Conservation (phyloP, 176 grass and related monocot genomes). For the Juncus effusus region DNA sequence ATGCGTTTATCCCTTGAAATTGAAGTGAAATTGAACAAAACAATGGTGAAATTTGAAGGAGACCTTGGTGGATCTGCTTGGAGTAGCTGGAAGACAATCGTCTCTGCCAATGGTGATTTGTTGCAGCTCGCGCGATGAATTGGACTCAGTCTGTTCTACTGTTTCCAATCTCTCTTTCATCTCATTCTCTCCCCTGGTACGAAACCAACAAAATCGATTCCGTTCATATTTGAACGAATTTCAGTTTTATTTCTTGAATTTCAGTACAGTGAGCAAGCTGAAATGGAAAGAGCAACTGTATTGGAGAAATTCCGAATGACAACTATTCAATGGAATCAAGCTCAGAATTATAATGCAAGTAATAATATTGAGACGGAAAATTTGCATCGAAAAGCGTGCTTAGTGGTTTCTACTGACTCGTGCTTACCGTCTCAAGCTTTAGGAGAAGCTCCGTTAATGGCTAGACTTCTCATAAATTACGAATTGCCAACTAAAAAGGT, state of each 20-base stretch:
- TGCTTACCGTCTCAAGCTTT: constrained; percentile 57
- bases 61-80: constrained; percentile 78
- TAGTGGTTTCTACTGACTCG: constrained; percentile 77
- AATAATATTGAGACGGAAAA: constrained; percentile 42
- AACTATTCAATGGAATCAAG: constrained; percentile 54
- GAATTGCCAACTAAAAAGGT: constrained; percentile 87
- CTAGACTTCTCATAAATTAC: constrained; percentile 78
- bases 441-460: constrained; percentile 66
- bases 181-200: constrained; percentile 61
- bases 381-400: constrained; percentile 38
- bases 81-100: constrained; percentile 45
- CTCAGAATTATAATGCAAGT: constrained; percentile 23
- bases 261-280: constrained; percentile 85
- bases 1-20: not conserved
- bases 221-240: constrained; percentile 1
- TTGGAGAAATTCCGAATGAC: constrained; percentile 66
- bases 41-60: constrained; percentile 32
- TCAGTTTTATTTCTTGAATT: constrained; percentile 28
- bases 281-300: constrained; percentile 59
- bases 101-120: constrained; percentile 59
- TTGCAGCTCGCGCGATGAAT: constrained; percentile 78
- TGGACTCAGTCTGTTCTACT: constrained; percentile 61
- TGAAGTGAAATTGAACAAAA: not conserved
- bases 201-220: no score
- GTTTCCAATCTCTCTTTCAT: constrained; percentile 67